phyloP scores from a whole-genome alignment of 306 rosid genomes.

The Acacia confusa region DNA sequence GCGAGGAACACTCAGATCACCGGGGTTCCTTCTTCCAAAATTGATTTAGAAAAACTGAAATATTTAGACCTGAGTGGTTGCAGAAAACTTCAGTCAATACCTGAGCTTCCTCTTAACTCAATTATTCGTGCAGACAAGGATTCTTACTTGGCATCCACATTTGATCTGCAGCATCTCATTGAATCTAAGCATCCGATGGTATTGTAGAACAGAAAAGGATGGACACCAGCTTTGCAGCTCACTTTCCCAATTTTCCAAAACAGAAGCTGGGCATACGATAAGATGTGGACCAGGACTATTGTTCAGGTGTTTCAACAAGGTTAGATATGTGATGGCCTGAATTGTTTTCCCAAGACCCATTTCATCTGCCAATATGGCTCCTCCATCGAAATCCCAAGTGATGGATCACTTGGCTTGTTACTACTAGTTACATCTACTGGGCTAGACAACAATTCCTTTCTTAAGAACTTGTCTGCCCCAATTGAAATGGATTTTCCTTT shows the following conservation, averaged over 20 bases:
- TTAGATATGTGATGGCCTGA: too few relatives aligned
- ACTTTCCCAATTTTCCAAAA: too few relatives aligned
- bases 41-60: background rate
- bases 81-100: background rate
- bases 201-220: too few relatives aligned
- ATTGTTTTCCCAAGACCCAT: constrained; percentile 99
- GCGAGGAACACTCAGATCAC: background rate
- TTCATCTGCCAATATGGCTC: constrained; percentile 92
- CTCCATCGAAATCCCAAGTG: constrained; percentile 47
- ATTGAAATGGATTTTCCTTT: constrained; percentile 70
- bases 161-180: too few relatives aligned
- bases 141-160: background rate
- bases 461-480: constrained; percentile 47
- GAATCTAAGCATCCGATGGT: too few relatives aligned
- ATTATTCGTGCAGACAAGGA: background rate
- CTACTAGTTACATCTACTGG: constrained; percentile 52
- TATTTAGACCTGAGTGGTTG: background rate
- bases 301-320: too few relatives aligned
- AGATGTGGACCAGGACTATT: too few relatives aligned
- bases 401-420: constrained; percentile 49
- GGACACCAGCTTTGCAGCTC: too few relatives aligned
- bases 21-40: background rate
- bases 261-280: too few relatives aligned
- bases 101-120: background rate
- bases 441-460: constrained; percentile 49